Percentiles rank a stretch among this genome's conserved stretches.
Evolutionary conservation across 2,329 filamentous ascomycete species (phyloP).

Genomic region (Colletotrichum sp.): DNA sequence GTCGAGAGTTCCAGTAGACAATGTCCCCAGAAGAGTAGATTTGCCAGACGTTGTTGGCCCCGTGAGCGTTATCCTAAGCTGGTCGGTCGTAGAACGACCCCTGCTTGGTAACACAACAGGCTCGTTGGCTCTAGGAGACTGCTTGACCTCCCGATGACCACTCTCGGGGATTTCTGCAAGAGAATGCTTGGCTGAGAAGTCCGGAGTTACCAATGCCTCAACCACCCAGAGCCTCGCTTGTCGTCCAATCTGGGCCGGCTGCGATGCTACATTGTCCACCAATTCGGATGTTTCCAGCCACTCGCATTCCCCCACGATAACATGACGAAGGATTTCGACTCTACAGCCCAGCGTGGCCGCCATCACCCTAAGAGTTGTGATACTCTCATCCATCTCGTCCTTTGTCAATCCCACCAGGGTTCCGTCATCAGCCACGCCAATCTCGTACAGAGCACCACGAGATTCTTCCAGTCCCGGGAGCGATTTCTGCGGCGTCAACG

Average conservation of each 20-base stretch:
- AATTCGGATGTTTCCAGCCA: slow-evolving; percentile 58
- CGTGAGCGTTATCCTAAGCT: slow-evolving; percentile 85
- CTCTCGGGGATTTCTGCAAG: slow-evolving; percentile 23
- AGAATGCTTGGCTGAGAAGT: slow-evolving; percentile 49
- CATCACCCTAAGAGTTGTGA: slow-evolving; percentile 87
- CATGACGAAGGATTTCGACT: slow-evolving; percentile 80
- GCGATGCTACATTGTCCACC: slow-evolving; percentile 29
- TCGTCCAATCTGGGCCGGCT: slow-evolving; percentile 26
- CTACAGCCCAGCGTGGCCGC: slow-evolving; percentile 88
- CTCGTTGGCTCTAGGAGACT: not conserved
- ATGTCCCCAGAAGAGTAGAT: slow-evolving; percentile 84
- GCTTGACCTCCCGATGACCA: not conserved
- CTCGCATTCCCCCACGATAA: slow-evolving; percentile 86
- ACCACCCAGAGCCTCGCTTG: slow-evolving; percentile 79
- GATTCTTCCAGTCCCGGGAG: slow-evolving; percentile 89
- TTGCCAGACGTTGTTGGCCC: slow-evolving; percentile 93
- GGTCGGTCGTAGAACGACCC: slow-evolving; percentile 65
- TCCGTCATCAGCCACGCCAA: slow-evolving; percentile 94
- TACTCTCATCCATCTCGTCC: slow-evolving; percentile 91
- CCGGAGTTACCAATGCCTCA: slow-evolving; percentile 86
- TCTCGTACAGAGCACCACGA: slow-evolving; percentile 91
- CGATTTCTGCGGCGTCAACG: slow-evolving; percentile 59
- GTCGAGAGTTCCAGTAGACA: slow-evolving; percentile 87
- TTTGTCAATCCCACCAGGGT: slow-evolving; percentile 86
- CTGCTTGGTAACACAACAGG: slow-evolving; percentile 36